A percentile compares a stretch with the other conserved stretches of the same genome.
Evolutionary conservation across 2,329 filamentous ascomycete genomes (phyloP).

Genomic region (Pseudogymnoascus sp.): DNA sequence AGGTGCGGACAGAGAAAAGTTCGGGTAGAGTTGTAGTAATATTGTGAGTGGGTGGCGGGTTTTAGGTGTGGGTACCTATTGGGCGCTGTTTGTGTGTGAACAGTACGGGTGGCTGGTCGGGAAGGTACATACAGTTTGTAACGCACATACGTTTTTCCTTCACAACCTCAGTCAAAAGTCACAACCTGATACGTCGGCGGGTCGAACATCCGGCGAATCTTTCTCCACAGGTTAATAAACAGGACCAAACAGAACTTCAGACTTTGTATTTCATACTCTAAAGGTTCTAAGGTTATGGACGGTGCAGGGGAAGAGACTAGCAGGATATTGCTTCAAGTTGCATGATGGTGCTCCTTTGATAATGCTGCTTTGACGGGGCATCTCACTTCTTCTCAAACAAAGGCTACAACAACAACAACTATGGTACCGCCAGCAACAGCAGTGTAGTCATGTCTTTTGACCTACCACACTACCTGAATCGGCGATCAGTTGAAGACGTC

Average conservation of each 20-base stretch:
- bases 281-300: neutral
- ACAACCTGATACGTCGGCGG: neutral
- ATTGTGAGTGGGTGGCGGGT: slow-evolving; percentile 1
- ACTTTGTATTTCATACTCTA: neutral
- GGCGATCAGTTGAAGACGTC: neutral
- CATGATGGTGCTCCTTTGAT: neutral
- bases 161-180: neutral
- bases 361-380: neutral
- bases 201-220: neutral
- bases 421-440: neutral
- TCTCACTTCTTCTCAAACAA: neutral
- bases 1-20: neutral
- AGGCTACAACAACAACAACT: neutral
- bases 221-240: neutral
- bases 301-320: neutral
- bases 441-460: neutral
- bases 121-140: neutral
- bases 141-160: neutral
- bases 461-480: neutral
- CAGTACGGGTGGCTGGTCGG: neutral
- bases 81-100: neutral
- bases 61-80: neutral
- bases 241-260: neutral
- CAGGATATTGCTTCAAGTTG: neutral
- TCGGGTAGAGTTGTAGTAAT: neutral